Percentiles rank a stretch among this genome's conserved stretches.
Evolutionary conservation across 768 basidiomycete genomes (phyloP).

Genomic region (Fomitopsis serialis): DNA sequence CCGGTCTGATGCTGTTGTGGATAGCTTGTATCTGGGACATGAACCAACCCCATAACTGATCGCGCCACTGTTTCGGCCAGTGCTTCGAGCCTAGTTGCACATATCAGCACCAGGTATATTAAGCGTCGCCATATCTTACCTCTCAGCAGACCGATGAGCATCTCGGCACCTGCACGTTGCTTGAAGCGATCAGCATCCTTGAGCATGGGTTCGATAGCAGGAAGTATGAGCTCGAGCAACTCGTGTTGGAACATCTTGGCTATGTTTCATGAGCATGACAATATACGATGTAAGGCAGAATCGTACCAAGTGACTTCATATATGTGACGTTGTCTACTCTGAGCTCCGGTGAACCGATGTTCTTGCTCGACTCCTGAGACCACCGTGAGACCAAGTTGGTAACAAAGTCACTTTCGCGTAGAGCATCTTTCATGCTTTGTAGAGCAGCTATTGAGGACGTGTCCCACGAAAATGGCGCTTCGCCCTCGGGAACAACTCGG

Average conservation of each 20-base stretch:
- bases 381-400: slow-evolving; percentile 57
- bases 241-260: slow-evolving; percentile 62
- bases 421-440: slow-evolving; percentile 41
- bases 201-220: slow-evolving; percentile 55
- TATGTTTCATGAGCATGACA: slow-evolving; percentile 24
- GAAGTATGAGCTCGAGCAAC: slow-evolving; percentile 46
- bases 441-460: slow-evolving; percentile 43
- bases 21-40: slow-evolving; percentile 54
- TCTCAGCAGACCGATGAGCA: slow-evolving; percentile 69
- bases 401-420: slow-evolving; percentile 54
- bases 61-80: slow-evolving; percentile 55
- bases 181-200: slow-evolving; percentile 74
- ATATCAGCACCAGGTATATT: slow-evolving; percentile 1
- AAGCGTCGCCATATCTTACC: slow-evolving; percentile 35
- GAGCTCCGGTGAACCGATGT: slow-evolving; percentile 45
- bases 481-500: slow-evolving; percentile 30
- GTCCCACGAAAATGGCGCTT: slow-evolving; percentile 48
- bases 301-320: slow-evolving; percentile 44
- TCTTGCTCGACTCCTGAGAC: slow-evolving; percentile 75
- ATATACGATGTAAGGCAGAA: neutral
- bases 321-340: slow-evolving; percentile 46
- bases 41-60: slow-evolving; percentile 72
- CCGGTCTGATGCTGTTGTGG: slow-evolving; percentile 75
- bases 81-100: slow-evolving; percentile 66
- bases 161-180: slow-evolving; percentile 74